Conservation (phyloP, 1,139 yeast species). For the Pichia sp. region DNA sequence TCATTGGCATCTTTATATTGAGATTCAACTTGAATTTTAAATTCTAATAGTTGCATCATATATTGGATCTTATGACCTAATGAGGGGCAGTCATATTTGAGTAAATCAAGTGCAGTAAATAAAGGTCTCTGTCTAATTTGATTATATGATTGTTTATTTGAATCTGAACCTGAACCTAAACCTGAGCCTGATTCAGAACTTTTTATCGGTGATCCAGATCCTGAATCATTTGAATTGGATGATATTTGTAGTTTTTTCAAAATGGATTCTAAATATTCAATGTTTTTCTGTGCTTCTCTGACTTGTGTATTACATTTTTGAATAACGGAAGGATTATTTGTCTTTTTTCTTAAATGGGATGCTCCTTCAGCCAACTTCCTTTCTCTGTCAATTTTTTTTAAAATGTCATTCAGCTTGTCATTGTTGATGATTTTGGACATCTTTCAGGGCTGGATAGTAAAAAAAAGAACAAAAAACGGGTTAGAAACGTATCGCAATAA, state of each 20-base stretch:
- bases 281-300: constrained; percentile 84
- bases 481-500: too few species aligned
- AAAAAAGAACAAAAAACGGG: too few species aligned
- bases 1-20: constrained; percentile 91
- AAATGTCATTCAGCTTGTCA: constrained; percentile 50
- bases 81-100: constrained; percentile 90
- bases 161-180: not conserved
- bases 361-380: constrained; percentile 84
- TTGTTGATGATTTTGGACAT: constrained; percentile 8
- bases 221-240: not conserved
- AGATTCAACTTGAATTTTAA: constrained; percentile 87
- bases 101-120: constrained; percentile 68
- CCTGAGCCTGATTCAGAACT: too few species aligned
- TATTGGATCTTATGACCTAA: constrained; percentile 92
- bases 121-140: constrained; percentile 32
- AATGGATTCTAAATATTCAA: constrained; percentile 79
- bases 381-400: constrained; percentile 81
- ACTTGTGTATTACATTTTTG: constrained; percentile 88
- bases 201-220: not conserved
- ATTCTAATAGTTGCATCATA: constrained; percentile 91
- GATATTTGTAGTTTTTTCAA: constrained; percentile 50
- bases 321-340: constrained; percentile 74
- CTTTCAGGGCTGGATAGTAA: too few species aligned
- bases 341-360: constrained; percentile 67
- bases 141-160: constrained; percentile 13